phyloP scores from a whole-genome alignment of 768 basidiomycete genomes.

The Hydnum rufescens region DNA sequence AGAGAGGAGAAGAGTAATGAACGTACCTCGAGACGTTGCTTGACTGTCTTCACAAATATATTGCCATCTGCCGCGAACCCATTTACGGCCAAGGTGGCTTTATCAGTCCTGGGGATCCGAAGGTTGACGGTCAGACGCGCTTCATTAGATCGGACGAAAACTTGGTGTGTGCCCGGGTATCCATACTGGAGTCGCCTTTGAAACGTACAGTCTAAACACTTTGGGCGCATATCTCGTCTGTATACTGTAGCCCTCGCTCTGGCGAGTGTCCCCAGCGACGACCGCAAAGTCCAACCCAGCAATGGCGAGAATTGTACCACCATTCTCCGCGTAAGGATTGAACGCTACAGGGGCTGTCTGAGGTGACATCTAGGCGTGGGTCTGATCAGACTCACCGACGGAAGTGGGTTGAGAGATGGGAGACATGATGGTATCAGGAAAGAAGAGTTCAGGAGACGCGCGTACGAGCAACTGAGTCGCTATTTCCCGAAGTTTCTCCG shows the following conservation, averaged over 20 bases:
- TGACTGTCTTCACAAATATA: slow-evolving; percentile 91
- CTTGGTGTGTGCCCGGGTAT: neutral
- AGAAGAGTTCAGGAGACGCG: too few relatives aligned
- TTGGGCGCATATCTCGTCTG: slow-evolving; percentile 95
- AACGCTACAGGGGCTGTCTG: slow-evolving; percentile 25
- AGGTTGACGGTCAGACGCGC: slow-evolving; percentile 1
- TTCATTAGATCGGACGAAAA: neutral
- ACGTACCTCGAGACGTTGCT: slow-evolving; percentile 78
- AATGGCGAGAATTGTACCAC: slow-evolving; percentile 90
- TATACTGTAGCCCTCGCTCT: slow-evolving; percentile 93
- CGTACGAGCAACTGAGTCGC: too few relatives aligned
- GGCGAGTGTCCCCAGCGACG: slow-evolving; percentile 90
- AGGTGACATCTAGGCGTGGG: too few relatives aligned
- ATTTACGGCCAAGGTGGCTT: slow-evolving; percentile 83
- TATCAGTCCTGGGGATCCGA: slow-evolving; percentile 48
- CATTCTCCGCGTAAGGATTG: slow-evolving; percentile 83
- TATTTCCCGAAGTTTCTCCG: too few relatives aligned
- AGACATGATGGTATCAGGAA: too few relatives aligned
- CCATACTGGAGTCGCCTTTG: neutral
- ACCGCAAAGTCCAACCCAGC: slow-evolving; percentile 86
- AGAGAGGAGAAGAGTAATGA: neutral
- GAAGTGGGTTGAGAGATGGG: too few relatives aligned
- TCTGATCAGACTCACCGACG: too few relatives aligned
- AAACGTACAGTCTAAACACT: slow-evolving; percentile 73
- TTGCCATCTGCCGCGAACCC: slow-evolving; percentile 96